Evolutionary conservation across 768 basidiomycete genomes (phyloP), one percentile per base, ranked within the genome.

Genomic region (Tulasnella sp.): DNA sequence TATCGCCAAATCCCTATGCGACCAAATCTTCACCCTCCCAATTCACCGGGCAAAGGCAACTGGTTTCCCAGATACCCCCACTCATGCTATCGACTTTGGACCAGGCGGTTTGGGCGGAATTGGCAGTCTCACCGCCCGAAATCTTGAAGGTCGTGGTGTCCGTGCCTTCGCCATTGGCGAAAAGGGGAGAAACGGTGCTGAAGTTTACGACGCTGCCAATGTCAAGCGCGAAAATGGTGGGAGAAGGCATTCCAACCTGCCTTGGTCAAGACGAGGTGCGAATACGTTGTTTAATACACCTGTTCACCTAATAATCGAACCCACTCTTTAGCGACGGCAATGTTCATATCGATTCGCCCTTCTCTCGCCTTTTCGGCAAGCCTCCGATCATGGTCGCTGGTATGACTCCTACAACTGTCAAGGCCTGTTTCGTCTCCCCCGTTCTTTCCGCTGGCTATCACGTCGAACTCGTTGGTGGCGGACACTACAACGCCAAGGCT

Each of bases 331-430:
- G 93, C 79, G 95, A 99, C 83, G 97, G 97, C 42, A 90, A 89
- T 78, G 85, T 99, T 73, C 91, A 96, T 83, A 87, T 99, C 80
- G 96, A 99, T 83, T 98, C 97, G 0, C 92, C 95, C 4, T 97
- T 98, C 88, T 97, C 97, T 71, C 93, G 97, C 77, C 88, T 99
- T 64, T 84, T 99, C 58, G 94, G 95, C 80, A 99, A 99, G 85
- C 91, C 97, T 3, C 97, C 97, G 40, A 92, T 99, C 84, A 99
- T 99, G 97, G 96, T 99, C 49, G 97, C 96, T 70, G 97, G 97
- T 77, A 99, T 99, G 97, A 99, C 97, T 0, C 97, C 97, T 0
- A 92, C 92, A 0, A 99, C 97, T 39, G 97, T 99, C 79, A 91
- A 96, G 82, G 91, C 91, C 39, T 96, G 96, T 22, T 97, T 99